Evolutionary conservation across 208 protist species (phyloP).

Genomic region (Herpetomonas samuelpessoai): DNA sequence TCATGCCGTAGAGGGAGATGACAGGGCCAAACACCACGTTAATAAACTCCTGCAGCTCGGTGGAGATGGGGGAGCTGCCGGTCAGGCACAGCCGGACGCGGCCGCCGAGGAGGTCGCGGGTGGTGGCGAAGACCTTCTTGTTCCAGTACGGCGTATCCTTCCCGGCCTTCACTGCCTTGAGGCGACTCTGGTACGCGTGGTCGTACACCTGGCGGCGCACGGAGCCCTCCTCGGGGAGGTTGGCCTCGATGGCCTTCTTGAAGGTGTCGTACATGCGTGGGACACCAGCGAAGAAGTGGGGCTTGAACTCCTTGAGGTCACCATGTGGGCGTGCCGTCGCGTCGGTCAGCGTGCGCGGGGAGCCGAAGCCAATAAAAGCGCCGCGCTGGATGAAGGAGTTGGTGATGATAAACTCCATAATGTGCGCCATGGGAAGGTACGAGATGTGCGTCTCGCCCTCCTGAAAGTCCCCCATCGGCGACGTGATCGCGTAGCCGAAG

Average conservation of each 20-base stretch:
- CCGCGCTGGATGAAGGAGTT: constrained; percentile 39
- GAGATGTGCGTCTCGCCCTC: constrained; percentile 40
- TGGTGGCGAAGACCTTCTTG: constrained; percentile 47
- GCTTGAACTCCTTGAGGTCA: constrained; percentile 53
- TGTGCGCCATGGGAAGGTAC: constrained; percentile 80
- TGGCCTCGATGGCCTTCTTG: constrained; percentile 42
- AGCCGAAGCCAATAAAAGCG: constrained; percentile 39
- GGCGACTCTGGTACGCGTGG: constrained; percentile 26
- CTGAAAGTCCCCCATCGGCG: constrained; percentile 21
- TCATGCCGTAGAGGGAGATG: constrained; percentile 67
- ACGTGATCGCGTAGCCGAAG: constrained; percentile 19
- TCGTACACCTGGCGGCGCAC: constrained; percentile 46
- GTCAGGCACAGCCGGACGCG: constrained; percentile 9
- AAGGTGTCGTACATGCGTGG: constrained; percentile 61
- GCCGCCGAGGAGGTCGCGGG: constrained; percentile 39
- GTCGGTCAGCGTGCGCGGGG: constrained; percentile 38
- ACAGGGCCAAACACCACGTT: constrained; percentile 33
- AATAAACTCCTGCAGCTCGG: constrained; percentile 21
- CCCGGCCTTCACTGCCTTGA: constrained; percentile 26
- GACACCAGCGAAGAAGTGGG: constrained; percentile 48
- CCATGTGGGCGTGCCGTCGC: constrained; percentile 35
- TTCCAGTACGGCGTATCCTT: constrained; percentile 55
- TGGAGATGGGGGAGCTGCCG: constrained; percentile 1
- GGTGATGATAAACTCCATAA: constrained; percentile 54
- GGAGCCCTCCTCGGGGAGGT: constrained; percentile 22